Evolutionary conservation across 192 early-diverging fungal genomes (phyloP), one percentile per base, ranked within the genome.

Genomic region (Coemansia sp.): DNA sequence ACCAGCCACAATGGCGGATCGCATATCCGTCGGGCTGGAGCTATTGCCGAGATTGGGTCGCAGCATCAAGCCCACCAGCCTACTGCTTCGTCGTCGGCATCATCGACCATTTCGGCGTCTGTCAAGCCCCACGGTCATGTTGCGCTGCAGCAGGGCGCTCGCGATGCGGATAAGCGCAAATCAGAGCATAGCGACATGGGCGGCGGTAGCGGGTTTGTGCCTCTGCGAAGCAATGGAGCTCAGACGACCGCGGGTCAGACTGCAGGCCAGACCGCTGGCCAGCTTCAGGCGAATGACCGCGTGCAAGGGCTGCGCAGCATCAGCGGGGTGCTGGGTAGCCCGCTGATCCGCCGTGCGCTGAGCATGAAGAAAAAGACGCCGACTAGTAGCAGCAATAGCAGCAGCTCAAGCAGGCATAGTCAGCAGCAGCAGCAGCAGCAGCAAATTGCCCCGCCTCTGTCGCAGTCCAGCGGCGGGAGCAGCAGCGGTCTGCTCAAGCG

Each of bases 271-370:
- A 35, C 25, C 15, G 25, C 60, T 42, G 60, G 2, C 15, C 54
- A 20, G 5, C 35, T 19, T 41, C 59, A 60, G 24, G 31, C 6
- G 9, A 53, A 57, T 32, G 53, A 49, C 25, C 59, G 39, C 15
- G 32, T 73, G 53, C 51, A 49, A n/a, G 71, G 71, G 15, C 56
- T 73, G 45, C 66, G 76, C 1, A 64, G 53, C 14, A 51, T 27
- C 60, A 70, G 68, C 42, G 59, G 65, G 43, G 64, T 40, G 24
- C 29, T 65, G 37, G 77, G 67, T 35, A 79, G 64, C 20, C 77
- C 72, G 38, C 62, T 74, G 51, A 80, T 74, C 29, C 61, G 69
- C 10, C 72, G 69, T 17, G 77, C 77, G 60, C 37, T 74, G 64
- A 79, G 77, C 60, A 70, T 70, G 64, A 65, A 70, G 64, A 79